Evolutionary conservation across 139 green algal genomes (phyloP), one percentile per base, ranked within the genome.

Genomic region (Zygnema circumcarinatum): DNA sequence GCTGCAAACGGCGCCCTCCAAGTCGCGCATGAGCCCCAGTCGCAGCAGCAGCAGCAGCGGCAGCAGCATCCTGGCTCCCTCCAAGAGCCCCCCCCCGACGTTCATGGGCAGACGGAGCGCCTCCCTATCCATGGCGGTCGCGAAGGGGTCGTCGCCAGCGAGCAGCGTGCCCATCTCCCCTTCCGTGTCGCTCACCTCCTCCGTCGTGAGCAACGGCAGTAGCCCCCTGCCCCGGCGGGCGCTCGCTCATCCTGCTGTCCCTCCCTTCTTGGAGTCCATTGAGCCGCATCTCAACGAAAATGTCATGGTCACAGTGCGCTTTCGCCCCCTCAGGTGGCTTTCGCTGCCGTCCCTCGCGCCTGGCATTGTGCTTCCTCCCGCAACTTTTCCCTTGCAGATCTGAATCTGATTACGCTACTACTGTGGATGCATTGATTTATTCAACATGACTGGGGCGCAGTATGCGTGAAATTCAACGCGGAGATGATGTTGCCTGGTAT

Each of bases 251-350:
- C 35, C 69, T 39, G 16, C 16, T 3, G 7, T 42, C 36, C 35
- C 16, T 42, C 7, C 35, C 11, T 40, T 11, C 7, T 25, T 11
- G 35, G 69, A 78, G 16, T 3, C 7, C 69, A 25, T 62, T 7
- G 69, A 81, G 7, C 7, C 33, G 29, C 29, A 29, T 38, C 33
- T 11, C 54, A 88, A 79, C 85, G 87, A 92, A 36, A 92, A 92
- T 62, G 74, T 92, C 7, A 53, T 82, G 32, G 87, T 92, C 22
- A 89, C 73, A 32, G 87, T 92, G 2, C 87, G 87, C 0, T 92
- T 92, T 35, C 72, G 87, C 1, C 87, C 87, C 11, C 69, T 92
- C 32, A 92, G 67, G 86, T 88, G 36, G 2, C 36, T 69, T 21
- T 36, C 0, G 0, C 72, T 74, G 39, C 68, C 21, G 33, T 32